phyloP scores from a whole-genome alignment of 805 yeast species.

The Brettanomyces bruxellensis region DNA sequence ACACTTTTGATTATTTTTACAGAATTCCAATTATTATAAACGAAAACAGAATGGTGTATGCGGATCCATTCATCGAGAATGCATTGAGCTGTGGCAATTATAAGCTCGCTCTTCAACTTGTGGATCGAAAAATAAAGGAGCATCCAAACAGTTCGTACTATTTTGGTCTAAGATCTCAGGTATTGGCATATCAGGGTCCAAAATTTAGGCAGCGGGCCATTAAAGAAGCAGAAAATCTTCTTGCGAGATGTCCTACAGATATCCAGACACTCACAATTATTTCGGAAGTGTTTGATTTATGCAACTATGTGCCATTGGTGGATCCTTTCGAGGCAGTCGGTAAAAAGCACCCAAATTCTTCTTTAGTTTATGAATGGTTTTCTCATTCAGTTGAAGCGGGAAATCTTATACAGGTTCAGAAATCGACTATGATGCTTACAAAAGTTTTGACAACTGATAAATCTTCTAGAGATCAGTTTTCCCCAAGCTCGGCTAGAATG shows the following conservation, averaged over 20 bases:
- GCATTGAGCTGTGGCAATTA: constrained; percentile 36
- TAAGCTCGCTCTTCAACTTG: constrained; percentile 40
- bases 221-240: constrained; percentile 21
- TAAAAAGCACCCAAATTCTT: constrained; percentile 44
- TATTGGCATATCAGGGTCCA: constrained; percentile 26
- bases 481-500: constrained; percentile 21
- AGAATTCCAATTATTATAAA: too few species aligned
- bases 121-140: constrained; percentile 40
- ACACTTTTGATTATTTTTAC: too few species aligned
- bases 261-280: constrained; percentile 41
- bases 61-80: constrained; percentile 13
- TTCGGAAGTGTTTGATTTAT: constrained; percentile 32
- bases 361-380: constrained; percentile 49
- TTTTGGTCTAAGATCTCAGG: constrained; percentile 34
- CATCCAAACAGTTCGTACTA: constrained; percentile 51
- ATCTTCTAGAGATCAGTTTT: not conserved
- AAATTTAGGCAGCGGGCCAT: constrained; percentile 23
- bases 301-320: constrained; percentile 29
- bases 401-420: constrained; percentile 45
- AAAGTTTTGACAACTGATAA: constrained; percentile 17
- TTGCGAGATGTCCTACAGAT: constrained; percentile 42
- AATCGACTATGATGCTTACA: constrained; percentile 38
- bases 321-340: constrained; percentile 49
- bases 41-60: not conserved
- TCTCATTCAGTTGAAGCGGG: constrained; percentile 36